A percentile compares a stretch with the other conserved stretches of the same genome.
Evolutionary conservation across 2,329 filamentous ascomycete species (phyloP).

Genomic region (Pseudocercospora eumusae): DNA sequence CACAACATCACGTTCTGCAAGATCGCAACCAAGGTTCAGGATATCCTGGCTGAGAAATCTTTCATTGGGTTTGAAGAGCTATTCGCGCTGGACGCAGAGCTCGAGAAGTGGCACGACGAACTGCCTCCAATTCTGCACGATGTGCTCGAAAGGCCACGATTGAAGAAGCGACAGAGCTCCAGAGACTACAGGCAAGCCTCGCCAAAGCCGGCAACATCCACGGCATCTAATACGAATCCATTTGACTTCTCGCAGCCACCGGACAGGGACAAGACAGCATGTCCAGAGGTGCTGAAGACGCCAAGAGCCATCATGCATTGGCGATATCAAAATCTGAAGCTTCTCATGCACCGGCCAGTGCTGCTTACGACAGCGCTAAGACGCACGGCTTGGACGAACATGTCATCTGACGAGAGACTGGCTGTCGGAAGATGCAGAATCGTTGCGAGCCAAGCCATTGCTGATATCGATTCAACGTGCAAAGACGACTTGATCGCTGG

Average conservation of each 20-base stretch:
- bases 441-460: conserved; percentile 69
- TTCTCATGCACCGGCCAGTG: conserved; percentile 72
- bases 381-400: conserved; percentile 53
- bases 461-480: conserved; percentile 70
- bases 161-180: conserved; percentile 13
- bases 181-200: conserved; percentile 17
- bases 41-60: conserved; percentile 69
- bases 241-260: conserved; percentile 60
- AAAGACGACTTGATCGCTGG: conserved; percentile 73
- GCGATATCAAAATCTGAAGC: conserved; percentile 76
- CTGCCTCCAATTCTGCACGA: conserved; percentile 56
- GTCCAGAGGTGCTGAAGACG: conserved; percentile 69
- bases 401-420: conserved; percentile 63
- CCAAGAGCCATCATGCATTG: conserved; percentile 76
- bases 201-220: conserved; percentile 17
- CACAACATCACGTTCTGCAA: conserved; percentile 80
- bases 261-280: conserved; percentile 55
- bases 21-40: conserved; percentile 75
- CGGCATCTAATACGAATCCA: conserved; percentile 21
- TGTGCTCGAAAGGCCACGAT: conserved; percentile 16
- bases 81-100: conserved; percentile 64
- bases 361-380: conserved; percentile 65
- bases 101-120: conserved; percentile 71
- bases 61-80: conserved; percentile 68
- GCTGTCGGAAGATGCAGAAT: conserved; percentile 69